Base-by-base conservation (phyloP, 768 basidiomycete species). In the Kwoniella pini region DNA sequence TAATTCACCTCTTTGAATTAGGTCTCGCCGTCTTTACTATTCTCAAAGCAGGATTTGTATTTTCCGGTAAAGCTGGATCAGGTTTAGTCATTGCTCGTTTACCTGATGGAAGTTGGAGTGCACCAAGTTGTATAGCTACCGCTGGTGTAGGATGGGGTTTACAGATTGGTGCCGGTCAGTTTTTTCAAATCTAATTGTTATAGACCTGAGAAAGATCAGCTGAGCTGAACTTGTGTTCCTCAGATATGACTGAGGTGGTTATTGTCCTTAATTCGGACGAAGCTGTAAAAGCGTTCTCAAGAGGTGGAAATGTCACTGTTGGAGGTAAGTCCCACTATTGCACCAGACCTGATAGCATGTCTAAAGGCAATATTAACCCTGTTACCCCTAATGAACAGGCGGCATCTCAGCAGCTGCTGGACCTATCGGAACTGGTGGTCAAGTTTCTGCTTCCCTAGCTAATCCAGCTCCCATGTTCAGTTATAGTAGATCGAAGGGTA, bases 401-500 rank as follows among this genome's bases (percentile, higher is more conserved):
- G 71, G 68, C 15, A 64, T 77, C 21, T 76, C 72, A 0, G 77
- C 95, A 40, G 91, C 92, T 0, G 93, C 93, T 6, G 94, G 94
- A 0, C 94, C 94, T 0, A 88, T 97, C 60, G 95, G 94, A 0
- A 96, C 95, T 0, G 94, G 94, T 4, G 95, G 90, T 3, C 88
- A 89, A 60, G 85, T 96, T 0, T 88, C 92, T 69, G 86, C 92
- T 1, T 86, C 85, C 2, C 81, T 81, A 12, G 68, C 76, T 4
- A 91, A 94, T 79, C 95, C 95, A 0, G 87, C 94, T 19, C 93
- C 93, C 4, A 94, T 97, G 90, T 99, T 96, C 80, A 91, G 90
- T 63, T 95, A 96, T 77, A 93, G 91, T 10, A 90, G 93, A 79
- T 93, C 91, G 12, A 94, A 92, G 81, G 92, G 91, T 91, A 68